phyloP scores from a whole-genome alignment of 768 basidiomycete species.

The Ramaria sp. region DNA sequence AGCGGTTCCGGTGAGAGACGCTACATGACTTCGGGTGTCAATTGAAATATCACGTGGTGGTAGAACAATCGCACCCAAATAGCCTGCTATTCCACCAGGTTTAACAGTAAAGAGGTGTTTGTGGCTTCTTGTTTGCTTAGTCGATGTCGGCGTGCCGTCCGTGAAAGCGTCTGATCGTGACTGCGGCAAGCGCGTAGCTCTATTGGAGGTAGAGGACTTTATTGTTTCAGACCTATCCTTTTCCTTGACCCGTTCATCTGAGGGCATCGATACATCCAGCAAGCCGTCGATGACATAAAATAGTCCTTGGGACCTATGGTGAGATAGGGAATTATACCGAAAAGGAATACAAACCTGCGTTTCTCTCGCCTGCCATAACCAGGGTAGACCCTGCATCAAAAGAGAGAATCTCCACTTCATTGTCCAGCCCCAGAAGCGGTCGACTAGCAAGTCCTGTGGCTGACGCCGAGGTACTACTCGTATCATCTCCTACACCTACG shows the following conservation, averaged over 20 bases:
- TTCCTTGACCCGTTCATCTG: slow-evolving; percentile 20
- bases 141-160: slow-evolving; percentile 14
- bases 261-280: slow-evolving; percentile 78
- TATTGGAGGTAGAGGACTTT: slow-evolving; percentile 1
- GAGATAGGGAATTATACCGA: neutral
- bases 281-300: slow-evolving; percentile 97
- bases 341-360: slow-evolving; percentile 46
- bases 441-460: slow-evolving; percentile 8
- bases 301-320: slow-evolving; percentile 38
- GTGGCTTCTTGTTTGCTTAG: slow-evolving; percentile 26
- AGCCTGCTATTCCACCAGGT: slow-evolving; percentile 95
- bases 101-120: slow-evolving; percentile 90
- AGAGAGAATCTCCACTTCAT: slow-evolving; percentile 92
- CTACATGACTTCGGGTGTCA: slow-evolving; percentile 24
- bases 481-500: slow-evolving; percentile 40
- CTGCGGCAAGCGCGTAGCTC: neutral
- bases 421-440: slow-evolving; percentile 56
- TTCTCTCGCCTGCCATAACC: slow-evolving; percentile 81
- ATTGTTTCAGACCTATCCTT: slow-evolving; percentile 1
- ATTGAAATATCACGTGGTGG: neutral
- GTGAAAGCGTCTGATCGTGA: neutral
- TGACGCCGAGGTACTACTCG: slow-evolving; percentile 7
- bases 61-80: slow-evolving; percentile 46
- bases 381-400: slow-evolving; percentile 80
- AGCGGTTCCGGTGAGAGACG: slow-evolving; percentile 81